Evolutionary conservation across 306 rosid genomes (phyloP), one percentile per base, ranked within the genome.

Genomic region (Inga laurina): DNA sequence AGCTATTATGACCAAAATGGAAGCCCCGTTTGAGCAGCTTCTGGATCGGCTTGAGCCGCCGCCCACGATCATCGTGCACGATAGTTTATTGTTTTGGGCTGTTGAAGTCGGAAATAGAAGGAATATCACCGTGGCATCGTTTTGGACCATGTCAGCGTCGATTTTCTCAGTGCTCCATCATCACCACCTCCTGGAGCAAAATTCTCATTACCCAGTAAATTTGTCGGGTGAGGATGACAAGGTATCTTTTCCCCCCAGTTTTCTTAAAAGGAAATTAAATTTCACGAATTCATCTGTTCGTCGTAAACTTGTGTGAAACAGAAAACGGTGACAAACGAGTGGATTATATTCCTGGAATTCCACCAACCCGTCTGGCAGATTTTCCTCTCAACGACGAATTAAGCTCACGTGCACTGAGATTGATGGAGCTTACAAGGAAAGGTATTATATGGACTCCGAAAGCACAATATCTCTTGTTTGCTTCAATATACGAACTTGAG

Each of bases 341-440:
- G 52, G 85, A 89, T 67, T 91, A 89, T 62, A 84, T 86, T 73
- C 91, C 93, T 3, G 94, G 91, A 67, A 41, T 89, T 46, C 68
- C 87, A 51, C 8, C 85, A 44, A 86, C 82, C 14, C 82, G 88
- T 14, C 7, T 85, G 5, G 87, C 69, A 4, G 93, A 89, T 76
- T 82, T 91, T 32, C 89, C 75, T 34, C 71, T 79, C 39, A 51
- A 62, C 5, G 35, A 81, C 13, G 86, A 27, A 49, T 14, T 49
- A 2, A 82, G 78, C 69, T 45, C 0, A 35, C 10, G 4, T 0
- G 41, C 19, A 46, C 22, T 11, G 10, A 18, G 54, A 79, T 2
- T 46, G 4, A 0, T 82, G 67, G 19, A 66, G 30, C 22, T 57
- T 10, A 1, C 16, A 35, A 21, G 82, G 51, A 80, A 88, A 81